These are phyloP conservation scores for Parmales sp. DNA, from an alignment of 108 stramenopile species.

Conservation along the genomic window DNA sequence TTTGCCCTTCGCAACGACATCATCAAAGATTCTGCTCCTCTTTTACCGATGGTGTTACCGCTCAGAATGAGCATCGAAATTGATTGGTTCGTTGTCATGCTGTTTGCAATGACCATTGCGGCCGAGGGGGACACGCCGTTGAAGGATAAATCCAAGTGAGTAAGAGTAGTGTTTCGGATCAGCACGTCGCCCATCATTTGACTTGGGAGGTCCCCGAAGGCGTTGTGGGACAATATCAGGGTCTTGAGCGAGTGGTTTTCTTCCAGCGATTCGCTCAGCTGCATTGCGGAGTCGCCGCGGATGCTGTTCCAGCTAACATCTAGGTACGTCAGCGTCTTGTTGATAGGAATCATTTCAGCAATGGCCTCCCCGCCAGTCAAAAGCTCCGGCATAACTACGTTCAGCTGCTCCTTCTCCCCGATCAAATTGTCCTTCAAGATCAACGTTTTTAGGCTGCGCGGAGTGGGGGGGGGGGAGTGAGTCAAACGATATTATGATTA, in stretches of 20 bases:
- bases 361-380: slow-evolving; percentile 23
- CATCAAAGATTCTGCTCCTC: slow-evolving; percentile 4
- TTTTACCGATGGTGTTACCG: not conserved
- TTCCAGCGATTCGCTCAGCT: slow-evolving; percentile 11
- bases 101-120: slow-evolving; percentile 8
- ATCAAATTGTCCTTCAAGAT: slow-evolving; percentile 14
- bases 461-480: too few relatives aligned
- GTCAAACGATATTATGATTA: too few relatives aligned
- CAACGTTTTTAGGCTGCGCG: not conserved
- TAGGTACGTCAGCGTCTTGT: not conserved
- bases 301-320: slow-evolving; percentile 21
- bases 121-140: slow-evolving; percentile 23
- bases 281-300: slow-evolving; percentile 10
- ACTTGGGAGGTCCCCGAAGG: slow-evolving; percentile 4
- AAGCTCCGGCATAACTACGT: slow-evolving; percentile 20
- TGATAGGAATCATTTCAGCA: slow-evolving; percentile 9
- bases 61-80: not conserved
- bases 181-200: slow-evolving; percentile 22
- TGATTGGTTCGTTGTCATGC: not conserved
- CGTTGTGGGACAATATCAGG: slow-evolving; percentile 15
- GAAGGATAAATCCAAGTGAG: slow-evolving; percentile 47
- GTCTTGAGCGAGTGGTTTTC: slow-evolving; percentile 8
- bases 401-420: slow-evolving; percentile 19
- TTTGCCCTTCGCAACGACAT: not conserved
- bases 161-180: slow-evolving; percentile 38